Percentiles rank a stretch among this genome's conserved stretches.
phyloP scores from a whole-genome alignment of 805 yeast species.

The Kazachstania viticola region DNA sequence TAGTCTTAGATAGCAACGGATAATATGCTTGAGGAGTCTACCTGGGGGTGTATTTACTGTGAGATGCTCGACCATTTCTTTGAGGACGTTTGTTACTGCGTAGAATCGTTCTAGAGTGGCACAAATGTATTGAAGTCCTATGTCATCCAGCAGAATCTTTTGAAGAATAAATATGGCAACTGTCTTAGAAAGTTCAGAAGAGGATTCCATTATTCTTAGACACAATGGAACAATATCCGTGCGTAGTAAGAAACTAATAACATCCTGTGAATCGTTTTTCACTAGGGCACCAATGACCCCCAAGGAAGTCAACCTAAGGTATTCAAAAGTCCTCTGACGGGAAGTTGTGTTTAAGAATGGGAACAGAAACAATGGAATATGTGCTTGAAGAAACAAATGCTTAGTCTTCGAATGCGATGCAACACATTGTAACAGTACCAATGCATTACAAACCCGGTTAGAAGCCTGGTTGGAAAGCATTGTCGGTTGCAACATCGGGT shows the following conservation, averaged over 20 bases:
- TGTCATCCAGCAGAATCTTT: slow-evolving; percentile 82
- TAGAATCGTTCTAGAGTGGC: slow-evolving; percentile 91
- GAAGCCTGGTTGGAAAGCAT: slow-evolving; percentile 74
- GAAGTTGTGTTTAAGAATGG: slow-evolving; percentile 90
- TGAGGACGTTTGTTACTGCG: slow-evolving; percentile 82
- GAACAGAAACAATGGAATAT: slow-evolving; percentile 81
- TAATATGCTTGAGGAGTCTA: slow-evolving; percentile 81
- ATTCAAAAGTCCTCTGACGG: slow-evolving; percentile 87
- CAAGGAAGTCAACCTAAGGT: slow-evolving; percentile 78
- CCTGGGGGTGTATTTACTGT: slow-evolving; percentile 60
- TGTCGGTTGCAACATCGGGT: slow-evolving; percentile 83
- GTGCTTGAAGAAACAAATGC: slow-evolving; percentile 73
- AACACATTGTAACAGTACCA: slow-evolving; percentile 89
- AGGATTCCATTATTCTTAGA: slow-evolving; percentile 86
- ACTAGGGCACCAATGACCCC: slow-evolving; percentile 97
- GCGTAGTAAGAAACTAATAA: slow-evolving; percentile 79
- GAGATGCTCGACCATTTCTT: slow-evolving; percentile 80
- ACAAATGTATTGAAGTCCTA: slow-evolving; percentile 84
- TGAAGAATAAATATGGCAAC: slow-evolving; percentile 95
- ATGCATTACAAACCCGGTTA: slow-evolving; percentile 89
- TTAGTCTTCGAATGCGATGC: slow-evolving; percentile 92
- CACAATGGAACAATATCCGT: slow-evolving; percentile 96
- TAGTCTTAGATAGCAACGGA: slow-evolving; percentile 82
- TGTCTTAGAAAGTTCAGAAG: slow-evolving; percentile 86
- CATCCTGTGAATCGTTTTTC: slow-evolving; percentile 91